Evolutionary conservation across 192 early-diverging fungal genomes (phyloP).

Genomic region (Chytriomyces confervae): DNA sequence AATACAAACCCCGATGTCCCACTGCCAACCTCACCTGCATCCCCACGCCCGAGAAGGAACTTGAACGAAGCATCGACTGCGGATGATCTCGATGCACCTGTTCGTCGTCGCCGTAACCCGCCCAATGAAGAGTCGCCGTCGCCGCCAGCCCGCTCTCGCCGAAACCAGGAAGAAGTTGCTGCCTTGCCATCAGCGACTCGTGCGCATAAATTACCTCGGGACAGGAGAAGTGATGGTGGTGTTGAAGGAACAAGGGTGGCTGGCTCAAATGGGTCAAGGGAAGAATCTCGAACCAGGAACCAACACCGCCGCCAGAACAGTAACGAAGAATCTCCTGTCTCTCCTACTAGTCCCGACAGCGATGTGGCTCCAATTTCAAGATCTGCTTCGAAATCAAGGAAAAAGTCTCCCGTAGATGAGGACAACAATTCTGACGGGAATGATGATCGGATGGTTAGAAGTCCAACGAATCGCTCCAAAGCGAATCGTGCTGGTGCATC

Average conservation of each 20-base stretch:
- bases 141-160: background rate
- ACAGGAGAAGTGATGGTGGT: background rate
- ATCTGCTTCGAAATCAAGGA: background rate
- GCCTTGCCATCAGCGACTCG: background rate
- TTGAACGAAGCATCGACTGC: no score
- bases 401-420: background rate
- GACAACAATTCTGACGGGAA: background rate
- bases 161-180: background rate
- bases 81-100: background rate
- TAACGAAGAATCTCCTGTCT: background rate
- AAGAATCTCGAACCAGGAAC: background rate
- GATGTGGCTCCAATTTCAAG: background rate
- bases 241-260: background rate
- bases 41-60: background rate
- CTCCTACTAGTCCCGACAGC: background rate
- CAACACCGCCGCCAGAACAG: background rate
- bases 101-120: background rate
- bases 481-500: no score
- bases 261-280: no score
- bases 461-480: no score
- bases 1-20: background rate
- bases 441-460: no score
- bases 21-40: background rate
- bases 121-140: background rate
- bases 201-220: background rate